Conservation (phyloP, 2,329 filamentous ascomycete species). For the Magnaporthiopsis rhizophila region DNA sequence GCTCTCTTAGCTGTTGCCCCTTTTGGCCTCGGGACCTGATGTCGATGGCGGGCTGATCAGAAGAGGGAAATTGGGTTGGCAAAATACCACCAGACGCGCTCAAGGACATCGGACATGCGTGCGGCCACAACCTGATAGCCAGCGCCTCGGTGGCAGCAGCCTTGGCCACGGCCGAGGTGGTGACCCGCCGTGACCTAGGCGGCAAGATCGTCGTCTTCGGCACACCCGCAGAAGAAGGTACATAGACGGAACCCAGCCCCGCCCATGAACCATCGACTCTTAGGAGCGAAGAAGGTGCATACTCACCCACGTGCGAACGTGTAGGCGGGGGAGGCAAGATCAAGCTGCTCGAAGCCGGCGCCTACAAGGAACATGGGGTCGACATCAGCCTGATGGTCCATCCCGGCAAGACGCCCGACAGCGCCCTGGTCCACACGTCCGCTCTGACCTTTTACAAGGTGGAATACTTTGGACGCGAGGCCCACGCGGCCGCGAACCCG, state of each 20-base stretch:
- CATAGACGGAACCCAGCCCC: no score
- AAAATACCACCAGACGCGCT: slow-evolving; percentile 32
- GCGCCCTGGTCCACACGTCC: slow-evolving; percentile 41
- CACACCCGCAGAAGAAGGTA: slow-evolving; percentile 42
- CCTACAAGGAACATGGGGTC: slow-evolving; percentile 29
- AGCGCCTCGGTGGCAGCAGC: slow-evolving; percentile 37
- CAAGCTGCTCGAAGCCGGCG: slow-evolving; percentile 34
- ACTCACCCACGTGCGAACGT: slow-evolving; percentile 11
- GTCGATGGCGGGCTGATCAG: no score
- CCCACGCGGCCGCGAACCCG: slow-evolving; percentile 52
- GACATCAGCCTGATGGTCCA: slow-evolving; percentile 33
- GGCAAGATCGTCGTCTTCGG: slow-evolving; percentile 40
- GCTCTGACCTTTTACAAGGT: slow-evolving; percentile 41
- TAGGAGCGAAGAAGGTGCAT: slow-evolving; percentile 12
- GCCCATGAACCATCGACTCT: neutral
- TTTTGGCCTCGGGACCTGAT: no score
- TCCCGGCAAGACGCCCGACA: slow-evolving; percentile 32
- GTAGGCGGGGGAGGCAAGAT: slow-evolving; percentile 37
- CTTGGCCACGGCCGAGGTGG: slow-evolving; percentile 36
- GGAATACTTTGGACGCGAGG: slow-evolving; percentile 44
- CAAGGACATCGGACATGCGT: slow-evolving; percentile 42
- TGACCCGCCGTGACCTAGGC: slow-evolving; percentile 30
- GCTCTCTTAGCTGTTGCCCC: no score
- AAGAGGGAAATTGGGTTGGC: no score
- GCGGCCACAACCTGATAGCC: slow-evolving; percentile 48